phyloP scores from a whole-genome alignment of 257 asterid genomes.

The Plantago ovata region DNA sequence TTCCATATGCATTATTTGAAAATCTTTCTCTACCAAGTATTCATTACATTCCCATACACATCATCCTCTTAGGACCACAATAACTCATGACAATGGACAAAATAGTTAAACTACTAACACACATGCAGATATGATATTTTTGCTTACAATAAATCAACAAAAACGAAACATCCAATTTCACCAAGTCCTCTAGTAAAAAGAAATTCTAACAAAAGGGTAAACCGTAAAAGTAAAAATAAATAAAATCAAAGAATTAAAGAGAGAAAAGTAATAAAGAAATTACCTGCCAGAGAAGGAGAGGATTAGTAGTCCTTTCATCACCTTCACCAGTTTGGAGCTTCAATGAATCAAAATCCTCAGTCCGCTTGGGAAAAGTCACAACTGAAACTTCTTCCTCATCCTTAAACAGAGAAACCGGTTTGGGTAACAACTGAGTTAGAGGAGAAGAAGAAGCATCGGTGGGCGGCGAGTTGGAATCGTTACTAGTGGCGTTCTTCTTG shows the following conservation, averaged over 20 bases:
- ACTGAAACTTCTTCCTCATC: conserved; percentile 16
- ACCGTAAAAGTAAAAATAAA: no score
- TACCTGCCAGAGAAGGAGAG: conserved; percentile 74
- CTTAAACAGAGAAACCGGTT: conserved; percentile 13
- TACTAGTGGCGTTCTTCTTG: conserved; percentile 19
- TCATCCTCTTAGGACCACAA: no score
- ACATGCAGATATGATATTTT: no score
- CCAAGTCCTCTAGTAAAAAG: no score
- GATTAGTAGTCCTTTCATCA: conserved; percentile 43
- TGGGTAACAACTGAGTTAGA: conserved; percentile 19
- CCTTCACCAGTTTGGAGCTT: conserved; percentile 50
- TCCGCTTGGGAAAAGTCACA: conserved; percentile 43
- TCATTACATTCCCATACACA: no score
- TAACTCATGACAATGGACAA: no score
- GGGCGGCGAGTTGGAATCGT: conserved; percentile 12
- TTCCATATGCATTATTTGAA: no score
- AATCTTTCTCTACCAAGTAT: no score
- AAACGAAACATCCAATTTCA: no score
- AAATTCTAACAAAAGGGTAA: no score
- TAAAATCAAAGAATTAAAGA: neutral
- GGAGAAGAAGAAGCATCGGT: conserved; percentile 19
- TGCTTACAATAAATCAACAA: no score
- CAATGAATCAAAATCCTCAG: conserved; percentile 27
- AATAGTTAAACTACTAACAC: no score
- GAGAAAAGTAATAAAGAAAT: neutral